Evolutionary conservation across 2,329 filamentous ascomycete genomes (phyloP).

Genomic region (Periconia macrospinosa): DNA sequence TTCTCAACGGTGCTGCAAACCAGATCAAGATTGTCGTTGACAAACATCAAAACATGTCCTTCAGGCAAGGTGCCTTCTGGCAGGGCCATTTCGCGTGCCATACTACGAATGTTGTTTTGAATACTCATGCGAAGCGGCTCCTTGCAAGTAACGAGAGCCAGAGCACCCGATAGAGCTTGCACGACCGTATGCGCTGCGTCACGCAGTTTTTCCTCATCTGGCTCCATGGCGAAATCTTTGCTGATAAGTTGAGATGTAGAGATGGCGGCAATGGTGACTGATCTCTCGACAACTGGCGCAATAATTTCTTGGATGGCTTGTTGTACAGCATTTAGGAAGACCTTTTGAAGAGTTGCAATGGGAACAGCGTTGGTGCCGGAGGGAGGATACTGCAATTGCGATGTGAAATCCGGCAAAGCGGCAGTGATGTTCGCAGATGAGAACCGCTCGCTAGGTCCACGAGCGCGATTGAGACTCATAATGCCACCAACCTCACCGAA

Average conservation of each 20-base stretch:
- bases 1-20: constrained; percentile 94
- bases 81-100: constrained; percentile 60
- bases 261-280: constrained; percentile 96
- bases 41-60: constrained; percentile 96
- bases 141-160: constrained; percentile 97
- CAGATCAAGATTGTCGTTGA: constrained; percentile 94
- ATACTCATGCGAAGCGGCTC: constrained; percentile 96
- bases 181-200: constrained; percentile 91
- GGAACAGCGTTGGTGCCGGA: constrained; percentile 72
- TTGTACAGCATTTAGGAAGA: constrained; percentile 83
- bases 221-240: constrained; percentile 94
- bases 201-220: constrained; percentile 83
- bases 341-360: constrained; percentile 65
- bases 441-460: constrained; percentile 70
- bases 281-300: constrained; percentile 93
- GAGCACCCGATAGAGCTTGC: constrained; percentile 87
- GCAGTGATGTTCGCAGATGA: constrained; percentile 77
- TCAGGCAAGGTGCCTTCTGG: constrained; percentile 78
- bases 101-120: constrained; percentile 93
- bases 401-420: constrained; percentile 80
- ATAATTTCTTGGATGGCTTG: constrained; percentile 95
- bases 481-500: constrained; percentile 74
- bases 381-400: constrained; percentile 73
- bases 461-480: constrained; percentile 63
- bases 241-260: constrained; percentile 93